phyloP scores from a whole-genome alignment of 768 basidiomycete species.

The Tephrocybe sp. region DNA sequence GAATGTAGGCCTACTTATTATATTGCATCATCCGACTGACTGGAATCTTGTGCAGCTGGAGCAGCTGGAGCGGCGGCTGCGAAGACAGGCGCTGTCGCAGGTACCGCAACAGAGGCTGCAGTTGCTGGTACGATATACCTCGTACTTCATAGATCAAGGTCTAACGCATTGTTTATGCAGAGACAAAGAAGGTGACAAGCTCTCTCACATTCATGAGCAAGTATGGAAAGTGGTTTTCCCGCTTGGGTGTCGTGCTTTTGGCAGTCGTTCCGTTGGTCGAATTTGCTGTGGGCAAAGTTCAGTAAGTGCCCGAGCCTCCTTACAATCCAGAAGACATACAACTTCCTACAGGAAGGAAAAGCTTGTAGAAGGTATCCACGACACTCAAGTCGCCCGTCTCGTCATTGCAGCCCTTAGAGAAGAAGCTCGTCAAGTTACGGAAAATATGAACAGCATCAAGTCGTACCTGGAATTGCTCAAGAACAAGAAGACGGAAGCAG shows the following conservation, averaged over 20 bases:
- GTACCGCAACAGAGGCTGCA: neutral
- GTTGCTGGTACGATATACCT: neutral
- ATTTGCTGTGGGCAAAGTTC: neutral
- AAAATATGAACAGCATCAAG: slow-evolving; percentile 3
- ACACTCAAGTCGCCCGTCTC: slow-evolving; percentile 3
- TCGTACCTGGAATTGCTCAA: slow-evolving; percentile 1
- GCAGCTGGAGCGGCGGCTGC: slow-evolving; percentile 1
- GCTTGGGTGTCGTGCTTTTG: neutral
- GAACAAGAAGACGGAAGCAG: neutral
- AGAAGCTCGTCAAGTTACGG: slow-evolving; percentile 3
- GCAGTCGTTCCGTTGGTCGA: neutral
- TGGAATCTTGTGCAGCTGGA: neutral
- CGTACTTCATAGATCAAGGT: neutral
- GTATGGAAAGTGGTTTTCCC: slow-evolving; percentile 1
- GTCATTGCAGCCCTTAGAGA: neutral
- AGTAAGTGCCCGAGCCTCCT: neutral
- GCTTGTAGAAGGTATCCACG: slow-evolving; percentile 1
- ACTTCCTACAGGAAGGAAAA: neutral
- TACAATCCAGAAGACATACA: neutral
- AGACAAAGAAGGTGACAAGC: neutral
- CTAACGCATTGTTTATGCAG: neutral
- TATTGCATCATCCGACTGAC: neutral
- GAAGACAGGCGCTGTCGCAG: slow-evolving; percentile 1
- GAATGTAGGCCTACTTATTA: neutral
- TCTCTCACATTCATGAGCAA: neutral